A percentile compares a stretch with the other conserved stretches of the same genome.
Evolutionary conservation across 805 yeast species (phyloP).

Genomic region (Yarrowia alimentaria): DNA sequence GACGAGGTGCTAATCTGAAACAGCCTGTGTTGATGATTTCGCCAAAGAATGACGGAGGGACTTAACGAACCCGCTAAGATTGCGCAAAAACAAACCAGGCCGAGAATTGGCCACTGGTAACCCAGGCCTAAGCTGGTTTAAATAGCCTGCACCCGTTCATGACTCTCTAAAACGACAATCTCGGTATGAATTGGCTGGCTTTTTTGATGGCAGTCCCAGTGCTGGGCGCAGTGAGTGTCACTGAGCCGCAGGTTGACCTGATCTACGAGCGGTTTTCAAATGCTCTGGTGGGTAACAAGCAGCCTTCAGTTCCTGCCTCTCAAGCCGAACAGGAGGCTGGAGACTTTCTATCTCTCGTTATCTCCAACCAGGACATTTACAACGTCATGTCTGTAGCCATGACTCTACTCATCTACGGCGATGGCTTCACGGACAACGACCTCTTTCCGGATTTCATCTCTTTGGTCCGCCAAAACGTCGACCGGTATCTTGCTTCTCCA

Average conservation of each 20-base stretch:
- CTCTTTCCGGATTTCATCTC: constrained; percentile 4
- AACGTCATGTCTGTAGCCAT: background rate
- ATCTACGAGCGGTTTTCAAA: background rate
- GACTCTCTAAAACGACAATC: too few relatives aligned
- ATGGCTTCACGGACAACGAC: background rate
- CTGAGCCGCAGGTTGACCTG: constrained; percentile 1
- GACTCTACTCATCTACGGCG: background rate
- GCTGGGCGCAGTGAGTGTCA: too few relatives aligned
- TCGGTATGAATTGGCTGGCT: too few relatives aligned
- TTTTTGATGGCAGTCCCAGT: too few relatives aligned
- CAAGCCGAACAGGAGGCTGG: background rate
- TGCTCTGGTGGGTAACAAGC: background rate
- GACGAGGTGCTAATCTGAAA: too few relatives aligned
- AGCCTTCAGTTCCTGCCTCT: background rate
- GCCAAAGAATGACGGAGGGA: too few relatives aligned
- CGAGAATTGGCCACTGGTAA: too few relatives aligned
- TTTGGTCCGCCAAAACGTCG: background rate
- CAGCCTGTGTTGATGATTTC: too few relatives aligned
- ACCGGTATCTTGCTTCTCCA: background rate
- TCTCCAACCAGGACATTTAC: background rate
- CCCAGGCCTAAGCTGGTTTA: too few relatives aligned
- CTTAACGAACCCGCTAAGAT: too few relatives aligned
- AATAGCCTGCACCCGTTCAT: too few relatives aligned
- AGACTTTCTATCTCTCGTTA: background rate
- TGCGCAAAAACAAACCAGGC: too few relatives aligned